Evolutionary conservation across 163 green algal species (phyloP), one percentile per base, ranked within the genome.

Genomic region (Chlorella variabilis): DNA sequence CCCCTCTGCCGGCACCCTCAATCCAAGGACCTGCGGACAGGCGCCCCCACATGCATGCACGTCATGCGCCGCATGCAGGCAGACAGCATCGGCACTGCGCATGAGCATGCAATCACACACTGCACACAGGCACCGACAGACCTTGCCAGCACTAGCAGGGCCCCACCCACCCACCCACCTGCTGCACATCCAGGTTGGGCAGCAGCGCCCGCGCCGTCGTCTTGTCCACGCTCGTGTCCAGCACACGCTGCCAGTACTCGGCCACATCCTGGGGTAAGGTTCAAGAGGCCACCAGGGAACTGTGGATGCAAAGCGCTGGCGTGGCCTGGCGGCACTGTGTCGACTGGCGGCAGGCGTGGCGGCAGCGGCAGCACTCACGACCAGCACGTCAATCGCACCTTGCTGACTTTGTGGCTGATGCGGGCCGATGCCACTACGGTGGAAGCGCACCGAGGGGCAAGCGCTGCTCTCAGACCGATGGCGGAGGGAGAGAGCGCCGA

Each of bases 171-270:
- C n/a, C n/a, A n/a, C n/a, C n/a, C 13, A 39, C 73, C 73, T 80
- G 73, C 27, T 34, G 74, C 33, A 88, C 61, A 56, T 92, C 87
- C 17, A 92, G 31, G 45, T 81, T 66, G 13, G 63, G 9, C 17
- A 90, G 21, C 48, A 92, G 80, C 51, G 59, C 63, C 56, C 49
- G 65, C 31, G 89, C 89, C 15, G 80, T 77, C 0, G 87, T 71
- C 76, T 86, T 87, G 48, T 89, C 81, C 29, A 93, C 83, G 3
- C 48, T 67, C 59, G 8, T 27, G 7, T 84, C 79, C 59, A 90
- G 48, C 39, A 84, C 36, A 21, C 54, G 11, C 36, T 74, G 15
- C 86, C 88, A 91, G 80, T 89, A 88, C 48, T 80, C 77, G 20
- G 86, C 66, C 0, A 78, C 74, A 51, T 92, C 84, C 73, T 86